phyloP scores from a whole-genome alignment of 2,329 filamentous ascomycete species.

The Paecilomyces niveus region DNA sequence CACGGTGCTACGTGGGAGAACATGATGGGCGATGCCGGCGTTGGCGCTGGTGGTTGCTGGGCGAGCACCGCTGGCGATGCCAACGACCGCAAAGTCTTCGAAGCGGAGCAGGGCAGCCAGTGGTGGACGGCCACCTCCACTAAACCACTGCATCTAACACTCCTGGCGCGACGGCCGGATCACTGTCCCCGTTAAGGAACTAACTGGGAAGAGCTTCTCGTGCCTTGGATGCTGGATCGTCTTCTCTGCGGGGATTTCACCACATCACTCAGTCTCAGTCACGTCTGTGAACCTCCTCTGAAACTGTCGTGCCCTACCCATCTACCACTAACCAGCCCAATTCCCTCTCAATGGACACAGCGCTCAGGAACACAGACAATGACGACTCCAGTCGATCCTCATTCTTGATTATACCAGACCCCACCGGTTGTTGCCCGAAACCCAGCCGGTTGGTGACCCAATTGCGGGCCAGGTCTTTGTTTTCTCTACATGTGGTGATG shows the following conservation, averaged over 20 bases:
- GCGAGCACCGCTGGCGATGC: not conserved
- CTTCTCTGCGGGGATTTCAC: not conserved
- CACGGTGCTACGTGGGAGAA: not conserved
- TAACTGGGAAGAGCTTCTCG: not conserved
- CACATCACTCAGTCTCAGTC: not conserved
- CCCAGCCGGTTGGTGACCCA: not conserved
- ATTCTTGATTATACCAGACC: not conserved
- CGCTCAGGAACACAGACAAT: not conserved
- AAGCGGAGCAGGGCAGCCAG: not conserved
- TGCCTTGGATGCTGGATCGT: not conserved
- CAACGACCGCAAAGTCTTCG: not conserved
- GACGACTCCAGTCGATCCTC: not conserved
- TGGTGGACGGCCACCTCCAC: not conserved
- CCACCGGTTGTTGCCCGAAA: not conserved
- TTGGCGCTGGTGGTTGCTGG: not conserved
- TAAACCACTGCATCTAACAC: not conserved
- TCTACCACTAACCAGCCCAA: not conserved
- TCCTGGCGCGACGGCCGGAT: not conserved
- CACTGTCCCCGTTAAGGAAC: not conserved
- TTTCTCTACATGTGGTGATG: not conserved
- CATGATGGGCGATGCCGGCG: not conserved
- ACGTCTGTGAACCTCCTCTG: not conserved
- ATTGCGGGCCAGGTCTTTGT: not conserved
- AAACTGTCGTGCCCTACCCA: not conserved
- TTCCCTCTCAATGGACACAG: not conserved